Evolutionary conservation across 2,329 filamentous ascomycete genomes (phyloP).

Genomic region (Fusarium continuum): DNA sequence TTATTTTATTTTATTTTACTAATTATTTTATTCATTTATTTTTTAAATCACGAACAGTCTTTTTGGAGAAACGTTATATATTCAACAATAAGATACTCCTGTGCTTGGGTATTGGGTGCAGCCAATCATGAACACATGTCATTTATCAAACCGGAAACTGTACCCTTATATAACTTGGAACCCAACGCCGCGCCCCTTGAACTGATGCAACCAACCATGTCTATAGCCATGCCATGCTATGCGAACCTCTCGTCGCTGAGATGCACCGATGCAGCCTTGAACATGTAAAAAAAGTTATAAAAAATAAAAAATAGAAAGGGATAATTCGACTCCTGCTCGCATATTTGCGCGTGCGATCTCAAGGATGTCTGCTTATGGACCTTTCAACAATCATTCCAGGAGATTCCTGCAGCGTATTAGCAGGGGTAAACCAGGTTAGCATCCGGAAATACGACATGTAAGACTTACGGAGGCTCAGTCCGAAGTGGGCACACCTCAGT

Average conservation of each 20-base stretch:
- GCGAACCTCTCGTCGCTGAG: slow-evolving; percentile 28
- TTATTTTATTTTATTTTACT: too few relatives aligned
- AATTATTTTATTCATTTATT: too few relatives aligned
- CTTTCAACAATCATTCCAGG: slow-evolving; percentile 29
- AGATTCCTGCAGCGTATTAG: slow-evolving; percentile 40
- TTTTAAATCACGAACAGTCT: slow-evolving; percentile 6
- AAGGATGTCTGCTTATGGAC: slow-evolving; percentile 8
- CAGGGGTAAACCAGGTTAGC: slow-evolving; percentile 28
- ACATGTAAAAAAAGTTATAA: too few relatives aligned
- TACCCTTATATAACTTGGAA: slow-evolving; percentile 25
- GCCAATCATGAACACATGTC: slow-evolving; percentile 26
- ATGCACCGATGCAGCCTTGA: slow-evolving; percentile 37
- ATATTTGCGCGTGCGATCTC: slow-evolving; percentile 18
- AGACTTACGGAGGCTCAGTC: slow-evolving; percentile 41
- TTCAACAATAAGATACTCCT: slow-evolving; percentile 11
- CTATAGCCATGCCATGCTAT: slow-evolving; percentile 33
- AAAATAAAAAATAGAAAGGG: slow-evolving; percentile 38
- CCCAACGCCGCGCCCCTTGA: slow-evolving; percentile 35
- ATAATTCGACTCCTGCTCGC: slow-evolving; percentile 13
- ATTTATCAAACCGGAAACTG: slow-evolving; percentile 28
- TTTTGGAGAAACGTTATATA: slow-evolving; percentile 21
- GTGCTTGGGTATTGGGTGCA: slow-evolving; percentile 20
- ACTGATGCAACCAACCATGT: slow-evolving; percentile 35
- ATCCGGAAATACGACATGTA: slow-evolving; percentile 25
- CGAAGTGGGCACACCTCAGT: slow-evolving; percentile 40